phyloP scores from a whole-genome alignment of 2,329 filamentous ascomycete species.

The Calonectria hawksworthii region DNA sequence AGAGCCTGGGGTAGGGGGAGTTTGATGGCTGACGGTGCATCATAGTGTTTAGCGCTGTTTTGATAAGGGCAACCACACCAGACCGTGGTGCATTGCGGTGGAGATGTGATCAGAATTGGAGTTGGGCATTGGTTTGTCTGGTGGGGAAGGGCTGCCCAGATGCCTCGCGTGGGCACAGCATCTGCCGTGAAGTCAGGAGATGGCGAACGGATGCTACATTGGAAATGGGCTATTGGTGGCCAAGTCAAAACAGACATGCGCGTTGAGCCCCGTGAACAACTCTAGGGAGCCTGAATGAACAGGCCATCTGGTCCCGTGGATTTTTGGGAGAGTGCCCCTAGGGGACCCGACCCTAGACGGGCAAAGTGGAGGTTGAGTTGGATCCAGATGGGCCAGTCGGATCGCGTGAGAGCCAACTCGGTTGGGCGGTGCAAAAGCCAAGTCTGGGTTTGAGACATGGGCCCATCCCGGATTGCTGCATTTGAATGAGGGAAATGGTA shows the following conservation, averaged over 20 bases:
- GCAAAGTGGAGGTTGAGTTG: constrained; percentile 26
- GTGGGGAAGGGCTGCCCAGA: not conserved
- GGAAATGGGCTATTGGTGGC: not conserved
- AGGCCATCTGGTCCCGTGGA: constrained; percentile 23
- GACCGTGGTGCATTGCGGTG: constrained; percentile 3
- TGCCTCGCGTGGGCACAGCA: constrained; percentile 8
- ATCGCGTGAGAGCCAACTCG: constrained; percentile 32
- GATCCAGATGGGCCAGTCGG: constrained; percentile 37
- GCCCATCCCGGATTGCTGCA: constrained; percentile 19
- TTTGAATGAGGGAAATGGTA: constrained; percentile 20
- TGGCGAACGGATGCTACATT: not conserved
- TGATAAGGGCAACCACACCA: constrained; percentile 24
- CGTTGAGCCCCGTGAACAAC: constrained; percentile 13
- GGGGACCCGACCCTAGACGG: constrained; percentile 19
- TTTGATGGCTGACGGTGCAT: constrained; percentile 9
- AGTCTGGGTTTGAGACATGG: constrained; percentile 35
- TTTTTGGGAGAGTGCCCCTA: constrained; percentile 3
- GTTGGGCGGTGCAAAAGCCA: constrained; percentile 32
- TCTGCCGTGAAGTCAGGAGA: constrained; percentile 21
- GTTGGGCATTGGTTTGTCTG: not conserved
- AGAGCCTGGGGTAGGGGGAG: constrained; percentile 10
- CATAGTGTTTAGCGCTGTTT: constrained; percentile 6
- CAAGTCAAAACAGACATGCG: not conserved
- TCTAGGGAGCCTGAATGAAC: not conserved
- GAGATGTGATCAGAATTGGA: constrained; percentile 10